phyloP scores from a whole-genome alignment of 306 rosid genomes.

The Geum urbanum region DNA sequence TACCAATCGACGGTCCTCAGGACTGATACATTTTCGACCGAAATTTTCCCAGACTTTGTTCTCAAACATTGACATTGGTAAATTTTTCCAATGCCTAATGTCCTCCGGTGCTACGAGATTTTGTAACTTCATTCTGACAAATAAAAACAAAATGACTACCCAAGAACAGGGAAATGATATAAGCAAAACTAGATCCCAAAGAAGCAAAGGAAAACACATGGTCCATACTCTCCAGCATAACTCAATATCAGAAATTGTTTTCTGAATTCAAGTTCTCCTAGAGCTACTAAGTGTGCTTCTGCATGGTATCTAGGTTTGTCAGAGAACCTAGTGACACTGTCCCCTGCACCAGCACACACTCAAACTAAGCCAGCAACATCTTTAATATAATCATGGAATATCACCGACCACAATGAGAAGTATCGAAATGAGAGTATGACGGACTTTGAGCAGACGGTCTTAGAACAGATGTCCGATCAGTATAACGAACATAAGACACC shows the following conservation, averaged over 20 bases:
- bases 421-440: not conserved
- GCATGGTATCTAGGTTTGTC: slow-evolving; percentile 6
- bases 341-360: not conserved
- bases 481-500: not conserved
- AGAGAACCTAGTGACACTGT: not conserved
- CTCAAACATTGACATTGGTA: slow-evolving; percentile 48
- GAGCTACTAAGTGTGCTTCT: slow-evolving; percentile 31
- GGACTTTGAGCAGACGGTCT: not conserved
- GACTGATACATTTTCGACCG: slow-evolving; percentile 13
- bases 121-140: not conserved
- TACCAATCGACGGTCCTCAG: slow-evolving; percentile 50
- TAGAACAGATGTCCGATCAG: not conserved
- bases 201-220: not conserved
- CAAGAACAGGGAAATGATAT: not conserved
- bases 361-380: not conserved
- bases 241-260: slow-evolving; percentile 52
- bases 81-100: slow-evolving; percentile 37
- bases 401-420: not conserved
- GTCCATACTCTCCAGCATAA: slow-evolving; percentile 47
- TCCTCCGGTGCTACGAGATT: slow-evolving; percentile 24
- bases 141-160: not conserved
- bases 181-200: not conserved
- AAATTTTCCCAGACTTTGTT: slow-evolving; percentile 42
- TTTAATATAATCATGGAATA: not conserved
- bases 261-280: slow-evolving; percentile 65